Conservation (phyloP, 345 rosid genomes). For the Ceriops zippeliana region DNA sequence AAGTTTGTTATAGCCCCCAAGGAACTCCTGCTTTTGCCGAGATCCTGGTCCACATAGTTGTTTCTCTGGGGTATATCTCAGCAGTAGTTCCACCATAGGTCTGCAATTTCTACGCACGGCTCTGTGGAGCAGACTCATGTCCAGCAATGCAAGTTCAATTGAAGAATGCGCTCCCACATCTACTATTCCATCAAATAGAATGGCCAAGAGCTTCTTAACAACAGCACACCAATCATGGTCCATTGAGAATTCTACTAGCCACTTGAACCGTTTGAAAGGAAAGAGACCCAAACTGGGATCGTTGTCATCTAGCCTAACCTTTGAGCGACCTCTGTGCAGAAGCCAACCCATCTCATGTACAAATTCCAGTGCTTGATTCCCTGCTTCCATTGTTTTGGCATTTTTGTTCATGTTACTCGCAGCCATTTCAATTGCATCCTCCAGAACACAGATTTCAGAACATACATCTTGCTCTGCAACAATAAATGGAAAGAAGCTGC, state of each 20-base stretch:
- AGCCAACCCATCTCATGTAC: slow-evolving; percentile 98
- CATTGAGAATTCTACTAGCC: slow-evolving; percentile 90
- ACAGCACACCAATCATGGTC: slow-evolving; percentile 95
- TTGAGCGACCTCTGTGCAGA: slow-evolving; percentile 69
- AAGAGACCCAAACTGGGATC: slow-evolving; percentile 63
- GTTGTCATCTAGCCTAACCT: slow-evolving; percentile 46
- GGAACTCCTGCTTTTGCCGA: slow-evolving; percentile 17
- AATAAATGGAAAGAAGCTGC: slow-evolving; percentile 91
- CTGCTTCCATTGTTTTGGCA: slow-evolving; percentile 36
- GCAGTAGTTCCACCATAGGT: slow-evolving; percentile 72
- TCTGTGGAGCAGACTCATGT: slow-evolving; percentile 82
- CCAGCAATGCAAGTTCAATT: slow-evolving; percentile 46
- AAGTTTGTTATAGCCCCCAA: slow-evolving; percentile 20
- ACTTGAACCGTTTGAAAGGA: slow-evolving; percentile 66
- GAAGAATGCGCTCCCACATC: slow-evolving; percentile 53
- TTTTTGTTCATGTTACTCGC: slow-evolving; percentile 28
- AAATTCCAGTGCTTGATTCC: slow-evolving; percentile 73
- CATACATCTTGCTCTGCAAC: slow-evolving; percentile 83
- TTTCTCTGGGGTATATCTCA: slow-evolving; percentile 54
- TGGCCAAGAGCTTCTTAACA: slow-evolving; percentile 69
- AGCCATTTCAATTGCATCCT: slow-evolving; percentile 50
- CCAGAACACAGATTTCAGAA: slow-evolving; percentile 77
- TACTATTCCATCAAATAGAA: slow-evolving; percentile 66
- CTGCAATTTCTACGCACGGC: slow-evolving; percentile 85
- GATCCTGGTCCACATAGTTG: slow-evolving; percentile 6